Evolutionary conservation across 352 stramenopile species (phyloP), one percentile per base, ranked within the genome.

Genomic region (Thraustochytrium sp.): DNA sequence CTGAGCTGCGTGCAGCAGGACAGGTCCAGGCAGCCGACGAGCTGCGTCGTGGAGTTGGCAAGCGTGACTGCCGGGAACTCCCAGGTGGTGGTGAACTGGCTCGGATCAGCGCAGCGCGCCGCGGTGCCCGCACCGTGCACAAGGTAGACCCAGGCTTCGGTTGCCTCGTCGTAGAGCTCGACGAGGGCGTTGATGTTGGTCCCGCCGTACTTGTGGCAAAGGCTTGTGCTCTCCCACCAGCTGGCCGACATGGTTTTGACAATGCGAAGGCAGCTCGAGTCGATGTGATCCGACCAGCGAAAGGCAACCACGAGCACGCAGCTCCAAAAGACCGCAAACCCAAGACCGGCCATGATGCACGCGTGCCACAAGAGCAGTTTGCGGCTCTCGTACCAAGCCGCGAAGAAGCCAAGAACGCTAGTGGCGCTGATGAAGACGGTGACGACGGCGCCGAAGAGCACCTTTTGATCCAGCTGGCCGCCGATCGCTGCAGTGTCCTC

Each of bases 371-470:
- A 29, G 9, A 84, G 42, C 1, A 84, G 61, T 18, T 34, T 83
- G 13, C 37, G 31, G 23, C 13, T 61, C 61, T 84, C 75, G n/a
- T 55, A 55, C 55, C 55, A 84, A 18, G 55, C 75, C 9, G 75
- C 75, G 29, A 84, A 84, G 44, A 84, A 84, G 16, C 75, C 75
- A 2, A 84, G 16, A 56, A 84, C 31, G 31, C 55, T 80, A 11
- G 36, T 75, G n/a, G 11, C 68, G 26, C 42, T 18, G 48, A 80
- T 26, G 21, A 80, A 16, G 26, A 80, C 18, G 13, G 51, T 36
- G 42, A 44, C 26, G 9, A 80, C 31, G 26, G 31, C 53, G 11
- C 29, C 37, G 53, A 80, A 29, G 26, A 64, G 40, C 1, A 72
- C 46, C 23, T 31, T 44, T 16, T 21, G 46, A 26, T 49, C 59